Conservation (phyloP, 2,329 filamentous ascomycete genomes). For the Hymenoscyphus occultus region DNA sequence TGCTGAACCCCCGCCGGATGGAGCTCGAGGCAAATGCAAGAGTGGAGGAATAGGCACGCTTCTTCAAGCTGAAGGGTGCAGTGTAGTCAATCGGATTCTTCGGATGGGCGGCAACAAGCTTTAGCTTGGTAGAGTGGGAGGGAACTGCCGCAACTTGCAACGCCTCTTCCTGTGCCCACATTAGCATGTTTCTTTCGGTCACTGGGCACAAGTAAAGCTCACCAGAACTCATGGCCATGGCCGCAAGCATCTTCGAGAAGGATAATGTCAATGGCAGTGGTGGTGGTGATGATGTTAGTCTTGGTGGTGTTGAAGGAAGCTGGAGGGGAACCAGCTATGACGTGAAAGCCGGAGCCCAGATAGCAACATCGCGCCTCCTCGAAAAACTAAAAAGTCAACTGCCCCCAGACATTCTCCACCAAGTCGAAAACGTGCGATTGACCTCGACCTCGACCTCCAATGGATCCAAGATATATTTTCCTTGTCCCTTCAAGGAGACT, state of each 20-base stretch:
- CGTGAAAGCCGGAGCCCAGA: slow-evolving; percentile 27
- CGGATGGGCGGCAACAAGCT: too few species aligned
- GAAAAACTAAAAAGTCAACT: slow-evolving; percentile 24
- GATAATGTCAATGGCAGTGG: not conserved
- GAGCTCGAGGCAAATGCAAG: too few species aligned
- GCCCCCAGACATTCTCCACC: slow-evolving; percentile 23
- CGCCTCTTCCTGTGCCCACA: not conserved
- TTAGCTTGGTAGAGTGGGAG: too few species aligned
- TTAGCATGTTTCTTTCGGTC: not conserved
- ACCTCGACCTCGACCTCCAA: slow-evolving; percentile 24
- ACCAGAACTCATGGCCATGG: slow-evolving; percentile 9
- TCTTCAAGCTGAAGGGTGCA: too few species aligned
- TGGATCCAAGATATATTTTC: slow-evolving; percentile 41
- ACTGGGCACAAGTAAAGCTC: not conserved
- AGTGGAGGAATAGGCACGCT: too few species aligned
- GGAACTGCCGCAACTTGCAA: not conserved
- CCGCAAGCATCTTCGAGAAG: not conserved
- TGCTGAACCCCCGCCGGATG: not conserved
- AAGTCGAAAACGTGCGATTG: slow-evolving; percentile 28
- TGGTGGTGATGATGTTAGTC: too few species aligned
- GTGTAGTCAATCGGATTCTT: too few species aligned
- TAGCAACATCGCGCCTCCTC: slow-evolving; percentile 25
- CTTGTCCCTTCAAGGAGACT: slow-evolving; percentile 48
- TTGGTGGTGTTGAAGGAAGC: too few species aligned
- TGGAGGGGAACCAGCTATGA: slow-evolving; percentile 23